Evolutionary conservation across 208 protist species (phyloP), one percentile per base, ranked within the genome.

Genomic region (Endotrypanum monterogeii): DNA sequence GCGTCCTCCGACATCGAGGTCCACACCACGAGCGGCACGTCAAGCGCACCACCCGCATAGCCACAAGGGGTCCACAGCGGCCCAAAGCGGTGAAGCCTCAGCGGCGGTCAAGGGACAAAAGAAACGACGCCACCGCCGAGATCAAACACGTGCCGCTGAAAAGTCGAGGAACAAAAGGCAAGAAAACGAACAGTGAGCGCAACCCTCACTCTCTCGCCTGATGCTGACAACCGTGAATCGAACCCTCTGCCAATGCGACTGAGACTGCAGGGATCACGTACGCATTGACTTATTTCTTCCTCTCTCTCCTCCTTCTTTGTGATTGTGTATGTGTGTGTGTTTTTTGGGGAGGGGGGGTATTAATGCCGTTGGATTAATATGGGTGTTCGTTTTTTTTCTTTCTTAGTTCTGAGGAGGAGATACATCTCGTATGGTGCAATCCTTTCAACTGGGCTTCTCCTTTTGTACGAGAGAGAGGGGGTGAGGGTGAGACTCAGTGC

Each of bases 81-180:
- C 25, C n/a, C 63, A 50, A 8, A 54, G 41, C 20, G 46, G 23
- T 16, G 35, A 11, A 3, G 41, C 16, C 30, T 44, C 58, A 28
- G 50, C 23, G 61, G 69, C 28, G 41, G 57, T 0, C 50, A 73
- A 41, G 9, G 20, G 2, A 2, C 56, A 23, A 48, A 39, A 20
- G 39, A 54, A 35, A 20, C 79, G 51, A 35, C 52, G 37, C 18
- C 70, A 57, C 66, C 73, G 57, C 23, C 79, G 67, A 25, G 57
- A 55, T 50, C 51, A 52, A 44, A n/a, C 20, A 46, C 74, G 44
- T 8, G 62, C 20, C 44, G 39, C 44, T n/a, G 39, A 67, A 25
- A 2, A 67, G 62, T 57, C 30, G 37, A 65, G 35, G 1, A 75
- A 67, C n/a, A 28, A 73, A 51, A 5, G 20, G 44, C 30, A 14